Evolutionary conservation across 169 alveolate genomes (phyloP).

Genomic region (Eimeria brunetti): DNA sequence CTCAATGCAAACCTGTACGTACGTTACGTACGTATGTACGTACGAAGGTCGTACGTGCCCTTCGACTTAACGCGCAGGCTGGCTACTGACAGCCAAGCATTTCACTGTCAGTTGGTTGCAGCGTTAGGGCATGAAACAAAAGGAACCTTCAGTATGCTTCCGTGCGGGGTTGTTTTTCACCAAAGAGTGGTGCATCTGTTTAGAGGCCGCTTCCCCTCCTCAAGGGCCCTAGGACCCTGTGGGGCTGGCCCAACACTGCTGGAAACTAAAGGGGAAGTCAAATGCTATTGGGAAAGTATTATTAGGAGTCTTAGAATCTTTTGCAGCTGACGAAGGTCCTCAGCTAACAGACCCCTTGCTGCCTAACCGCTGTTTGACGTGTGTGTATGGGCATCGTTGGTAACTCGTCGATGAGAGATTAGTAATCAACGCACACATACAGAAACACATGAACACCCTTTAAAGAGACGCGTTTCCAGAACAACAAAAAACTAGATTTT

Average conservation of each 20-base stretch:
- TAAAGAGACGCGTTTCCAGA: neutral
- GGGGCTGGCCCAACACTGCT: no score
- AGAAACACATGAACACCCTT: no score
- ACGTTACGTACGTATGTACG: no score
- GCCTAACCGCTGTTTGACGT: neutral
- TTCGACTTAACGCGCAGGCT: no score
- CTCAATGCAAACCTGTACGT: no score
- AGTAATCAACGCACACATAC: neutral
- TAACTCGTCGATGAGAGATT: neutral
- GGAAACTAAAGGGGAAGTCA: neutral
- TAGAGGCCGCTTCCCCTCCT: neutral
- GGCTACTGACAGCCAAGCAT: no score
- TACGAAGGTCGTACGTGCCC: no score
- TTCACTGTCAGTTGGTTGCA: neutral
- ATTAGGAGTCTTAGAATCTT: neutral
- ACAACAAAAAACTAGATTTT: neutral
- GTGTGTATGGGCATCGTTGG: neutral
- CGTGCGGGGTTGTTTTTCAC: neutral
- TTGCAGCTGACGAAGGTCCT: no score
- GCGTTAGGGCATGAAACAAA: neutral
- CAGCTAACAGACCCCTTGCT: neutral
- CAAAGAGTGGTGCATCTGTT: neutral
- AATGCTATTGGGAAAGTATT: neutral
- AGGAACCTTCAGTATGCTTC: neutral
- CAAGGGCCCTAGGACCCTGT: no score